Evolutionary conservation across 495 filamentous ascomycete genomes (phyloP), one percentile per base, ranked within the genome.

Genomic region (Penicillium odoratum): DNA sequence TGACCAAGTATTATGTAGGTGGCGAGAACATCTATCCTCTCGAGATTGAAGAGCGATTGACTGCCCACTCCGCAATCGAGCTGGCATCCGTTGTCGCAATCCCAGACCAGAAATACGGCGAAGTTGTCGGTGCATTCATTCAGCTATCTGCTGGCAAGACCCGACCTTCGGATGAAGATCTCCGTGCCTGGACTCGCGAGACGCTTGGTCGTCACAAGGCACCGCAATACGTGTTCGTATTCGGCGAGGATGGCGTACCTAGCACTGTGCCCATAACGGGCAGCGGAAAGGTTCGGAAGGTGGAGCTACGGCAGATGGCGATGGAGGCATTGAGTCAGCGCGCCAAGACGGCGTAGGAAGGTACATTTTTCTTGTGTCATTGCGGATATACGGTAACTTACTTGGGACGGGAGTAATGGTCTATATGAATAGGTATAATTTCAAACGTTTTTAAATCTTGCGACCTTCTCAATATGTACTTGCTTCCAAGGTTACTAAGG

Each of bases 11-110:
- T 30, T 4, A 34, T 25, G 7, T 11, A 75, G 72, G 74, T 44
- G 92, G 92, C 6, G 91, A 97, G 72, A 97, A 96, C 68, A 88
- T 89, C 57, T 88, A 88, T 60, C 87, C 87, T 2, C 75, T 88
- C 16, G 86, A 90, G 63, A 88, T 89, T 55, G 87, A 90, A 71
- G 83, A 86, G 63, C 76, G 85, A n/a, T 73, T 90, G 5, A 61
- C 81, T 2, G 69, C 73, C 13, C 85, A 89, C 66, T 75, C 83
- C 1, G 69, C 73, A 3, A 77, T 90, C 25, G 56, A 72, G 0
- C 64, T 80, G 4, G 85, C 86, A 1, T 75, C 85, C 21, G 86
- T 89, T 0, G 81, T 88, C 49, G 87, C 85, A 3, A 72, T 90
- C 5, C 78, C 83, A 29, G 78, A 88, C 57, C 71, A 70, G 2